Conservation (phyloP, 371 early-diverging fungal species). For the Haplosporangium sp. region DNA sequence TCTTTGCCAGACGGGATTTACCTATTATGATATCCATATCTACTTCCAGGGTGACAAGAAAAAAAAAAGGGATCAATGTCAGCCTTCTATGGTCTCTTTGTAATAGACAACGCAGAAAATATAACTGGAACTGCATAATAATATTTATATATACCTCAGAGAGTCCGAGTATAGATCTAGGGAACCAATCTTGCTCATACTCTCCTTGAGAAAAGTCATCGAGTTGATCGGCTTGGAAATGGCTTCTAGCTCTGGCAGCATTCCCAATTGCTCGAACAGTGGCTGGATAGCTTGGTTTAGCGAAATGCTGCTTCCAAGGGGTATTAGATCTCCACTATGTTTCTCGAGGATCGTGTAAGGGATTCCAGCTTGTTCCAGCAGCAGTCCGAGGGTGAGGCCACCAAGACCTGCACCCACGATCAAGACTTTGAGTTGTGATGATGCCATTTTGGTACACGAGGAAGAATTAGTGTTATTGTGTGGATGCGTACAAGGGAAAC, state of each 20-base stretch:
- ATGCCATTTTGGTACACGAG: constrained; percentile 11
- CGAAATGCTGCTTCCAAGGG: constrained; percentile 45
- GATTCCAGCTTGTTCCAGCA: constrained; percentile 45
- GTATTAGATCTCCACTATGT: constrained; percentile 31
- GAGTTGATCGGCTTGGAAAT: constrained; percentile 48
- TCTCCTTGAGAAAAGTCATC: constrained; percentile 49
- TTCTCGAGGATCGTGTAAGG: constrained; percentile 41
- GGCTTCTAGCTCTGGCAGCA: constrained; percentile 35
- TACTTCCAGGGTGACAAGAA: constrained; percentile 14
- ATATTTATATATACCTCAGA: constrained; percentile 18
- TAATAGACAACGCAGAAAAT: neutral
- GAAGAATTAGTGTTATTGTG: too few species aligned
- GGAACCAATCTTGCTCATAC: constrained; percentile 44
- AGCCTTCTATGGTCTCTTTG: neutral
- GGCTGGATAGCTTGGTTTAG: constrained; percentile 44
- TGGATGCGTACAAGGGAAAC: too few species aligned
- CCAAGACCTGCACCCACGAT: constrained; percentile 50
- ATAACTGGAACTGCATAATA: neutral
- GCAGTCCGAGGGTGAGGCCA: constrained; percentile 34
- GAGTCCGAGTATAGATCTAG: constrained; percentile 42
- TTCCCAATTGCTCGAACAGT: constrained; percentile 45
- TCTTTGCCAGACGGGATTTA: neutral
- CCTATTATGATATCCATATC: constrained; percentile 52
- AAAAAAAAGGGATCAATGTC: constrained; percentile 2
- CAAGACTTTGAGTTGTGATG: constrained; percentile 35